A percentile compares a stretch with the other conserved stretches of the same genome.
Conservation (phyloP, 495 filamentous ascomycete species). For the Cercophora scortea region DNA sequence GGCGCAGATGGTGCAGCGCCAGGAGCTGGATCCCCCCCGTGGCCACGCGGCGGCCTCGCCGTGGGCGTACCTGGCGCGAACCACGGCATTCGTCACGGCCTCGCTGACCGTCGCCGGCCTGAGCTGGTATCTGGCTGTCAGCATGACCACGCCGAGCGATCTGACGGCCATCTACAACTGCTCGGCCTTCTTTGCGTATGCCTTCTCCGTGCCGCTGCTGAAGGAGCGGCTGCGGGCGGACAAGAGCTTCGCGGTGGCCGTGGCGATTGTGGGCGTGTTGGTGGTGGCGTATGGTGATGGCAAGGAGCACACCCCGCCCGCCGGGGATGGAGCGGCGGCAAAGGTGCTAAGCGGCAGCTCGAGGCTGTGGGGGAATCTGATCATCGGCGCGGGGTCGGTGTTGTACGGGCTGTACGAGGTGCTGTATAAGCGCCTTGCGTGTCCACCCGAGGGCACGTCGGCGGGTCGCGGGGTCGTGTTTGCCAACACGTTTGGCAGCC, state of each 20-base stretch:
- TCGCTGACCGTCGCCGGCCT: constrained; percentile 83
- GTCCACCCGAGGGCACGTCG: constrained; percentile 81
- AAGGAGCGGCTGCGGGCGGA: constrained; percentile 72
- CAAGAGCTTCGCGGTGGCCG: constrained; percentile 73
- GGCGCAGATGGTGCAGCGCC: constrained; percentile 75
- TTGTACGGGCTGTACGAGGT: constrained; percentile 97
- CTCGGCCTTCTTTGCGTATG: constrained; percentile 97
- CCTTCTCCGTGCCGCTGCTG: constrained; percentile 81
- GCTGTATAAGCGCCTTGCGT: constrained; percentile 84
- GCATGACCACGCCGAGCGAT: constrained; percentile 84
- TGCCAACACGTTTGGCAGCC: constrained; percentile 79
- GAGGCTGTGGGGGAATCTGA: constrained; percentile 72
- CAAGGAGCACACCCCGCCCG: background rate
- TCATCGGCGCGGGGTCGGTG: constrained; percentile 89
- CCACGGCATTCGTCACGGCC: constrained; percentile 73
- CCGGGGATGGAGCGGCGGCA: constrained; percentile 11
- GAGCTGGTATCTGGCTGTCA: constrained; percentile 94
- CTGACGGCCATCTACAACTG: constrained; percentile 99
- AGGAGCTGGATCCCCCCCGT: constrained; percentile 48
- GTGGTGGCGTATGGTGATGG: constrained; percentile 86
- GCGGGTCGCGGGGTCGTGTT: constrained; percentile 82
- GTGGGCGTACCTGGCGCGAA: constrained; percentile 65
- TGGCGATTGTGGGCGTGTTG: constrained; percentile 84
- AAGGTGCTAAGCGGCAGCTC: constrained; percentile 33
- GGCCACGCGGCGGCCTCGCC: constrained; percentile 9